These are phyloP conservation scores for Solanum chilense DNA, from an alignment of 257 asterid genomes.

Conservation along the genomic window DNA sequence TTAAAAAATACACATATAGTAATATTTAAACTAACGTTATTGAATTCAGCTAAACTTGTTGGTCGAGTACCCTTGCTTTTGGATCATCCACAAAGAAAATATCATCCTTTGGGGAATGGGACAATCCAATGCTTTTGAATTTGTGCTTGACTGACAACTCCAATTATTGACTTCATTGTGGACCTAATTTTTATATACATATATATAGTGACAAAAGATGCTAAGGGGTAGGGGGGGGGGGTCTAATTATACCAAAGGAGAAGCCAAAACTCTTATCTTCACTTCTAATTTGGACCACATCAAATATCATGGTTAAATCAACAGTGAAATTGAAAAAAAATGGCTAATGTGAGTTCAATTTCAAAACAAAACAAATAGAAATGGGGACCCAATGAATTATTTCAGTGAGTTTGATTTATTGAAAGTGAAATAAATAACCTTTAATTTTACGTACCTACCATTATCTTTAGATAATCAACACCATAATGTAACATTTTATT, in stretches of 20 bases:
- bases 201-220: background rate
- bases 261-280: background rate
- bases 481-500: background rate
- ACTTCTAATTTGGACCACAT: background rate
- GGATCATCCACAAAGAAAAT: background rate
- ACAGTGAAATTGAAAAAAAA: background rate
- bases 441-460: background rate
- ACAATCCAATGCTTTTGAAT: conserved; percentile 17
- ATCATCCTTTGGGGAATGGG: background rate
- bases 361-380: background rate
- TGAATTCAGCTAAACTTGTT: accelerated
- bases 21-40: background rate
- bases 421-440: background rate
- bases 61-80: background rate
- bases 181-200: background rate
- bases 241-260: background rate
- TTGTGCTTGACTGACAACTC: background rate
- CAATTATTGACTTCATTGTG: conserved; percentile 7
- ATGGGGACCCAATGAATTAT: background rate
- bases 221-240: background rate
- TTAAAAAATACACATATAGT: too few relatives aligned
- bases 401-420: background rate
- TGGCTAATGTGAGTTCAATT: background rate
- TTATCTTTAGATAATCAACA: background rate
- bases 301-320: background rate